Evolutionary conservation across 495 filamentous ascomycete species (phyloP).

Genomic region (Aspergillus kassunensis): DNA sequence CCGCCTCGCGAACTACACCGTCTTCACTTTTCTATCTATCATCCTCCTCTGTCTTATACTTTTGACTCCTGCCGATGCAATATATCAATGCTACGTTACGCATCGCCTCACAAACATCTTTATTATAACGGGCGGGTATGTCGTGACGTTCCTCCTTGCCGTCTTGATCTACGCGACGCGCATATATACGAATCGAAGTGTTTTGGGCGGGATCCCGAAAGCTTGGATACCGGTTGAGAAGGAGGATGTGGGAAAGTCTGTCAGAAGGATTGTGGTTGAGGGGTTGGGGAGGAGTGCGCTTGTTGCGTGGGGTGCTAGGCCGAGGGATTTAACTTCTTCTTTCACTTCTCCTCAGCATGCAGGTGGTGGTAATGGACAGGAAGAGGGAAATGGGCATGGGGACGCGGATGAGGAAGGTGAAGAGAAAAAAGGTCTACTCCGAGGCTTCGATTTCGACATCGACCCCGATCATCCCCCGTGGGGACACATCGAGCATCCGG

Average conservation of each 20-base stretch:
- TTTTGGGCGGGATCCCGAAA: slow-evolving; percentile 79
- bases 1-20: slow-evolving; percentile 75
- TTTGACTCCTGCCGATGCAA: slow-evolving; percentile 77
- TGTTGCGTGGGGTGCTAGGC: slow-evolving; percentile 74
- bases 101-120: slow-evolving; percentile 74
- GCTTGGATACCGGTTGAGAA: slow-evolving; percentile 77
- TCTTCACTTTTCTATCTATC: slow-evolving; percentile 74
- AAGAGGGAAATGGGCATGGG: neutral
- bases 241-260: slow-evolving; percentile 63
- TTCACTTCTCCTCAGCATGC: too few species aligned
- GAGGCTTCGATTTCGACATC: slow-evolving; percentile 12
- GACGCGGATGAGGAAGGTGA: neutral
- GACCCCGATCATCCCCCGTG: slow-evolving; percentile 55
- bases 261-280: slow-evolving; percentile 68
- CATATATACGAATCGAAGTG: slow-evolving; percentile 82
- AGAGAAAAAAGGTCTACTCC: slow-evolving; percentile 15
- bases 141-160: slow-evolving; percentile 68
- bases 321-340: slow-evolving; percentile 53
- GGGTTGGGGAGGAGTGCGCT: slow-evolving; percentile 69
- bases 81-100: slow-evolving; percentile 68
- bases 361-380: too few species aligned
- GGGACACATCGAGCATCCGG: slow-evolving; percentile 78
- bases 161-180: slow-evolving; percentile 76
- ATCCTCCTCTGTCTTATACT: slow-evolving; percentile 68
- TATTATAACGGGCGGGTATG: slow-evolving; percentile 72